Percentiles rank a stretch among this genome's conserved stretches.
phyloP scores from a whole-genome alignment of 768 basidiomycete genomes.

The Tephrocybe sp. region DNA sequence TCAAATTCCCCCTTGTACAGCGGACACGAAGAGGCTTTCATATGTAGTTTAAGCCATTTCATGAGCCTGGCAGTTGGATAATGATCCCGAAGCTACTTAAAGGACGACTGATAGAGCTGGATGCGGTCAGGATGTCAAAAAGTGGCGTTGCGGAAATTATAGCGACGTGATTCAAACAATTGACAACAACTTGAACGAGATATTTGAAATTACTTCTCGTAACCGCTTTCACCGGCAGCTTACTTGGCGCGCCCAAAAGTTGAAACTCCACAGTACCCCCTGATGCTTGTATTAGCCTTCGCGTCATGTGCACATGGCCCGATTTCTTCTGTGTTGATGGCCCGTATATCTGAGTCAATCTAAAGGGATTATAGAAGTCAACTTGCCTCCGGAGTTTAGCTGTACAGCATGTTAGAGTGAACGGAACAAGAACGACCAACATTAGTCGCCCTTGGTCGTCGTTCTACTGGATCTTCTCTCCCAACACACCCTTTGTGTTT shows the following conservation, averaged over 20 bases:
- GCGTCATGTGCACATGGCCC: slow-evolving; percentile 7
- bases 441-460: background rate
- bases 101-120: too few relatives aligned
- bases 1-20: too few relatives aligned
- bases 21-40: too few relatives aligned
- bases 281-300: background rate
- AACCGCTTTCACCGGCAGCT: background rate
- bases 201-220: too few relatives aligned
- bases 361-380: slow-evolving; percentile 1
- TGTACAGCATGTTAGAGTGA: background rate
- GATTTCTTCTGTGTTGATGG: slow-evolving; percentile 6
- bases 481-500: background rate
- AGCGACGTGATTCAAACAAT: too few relatives aligned
- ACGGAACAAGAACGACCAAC: slow-evolving; percentile 1
- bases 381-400: slow-evolving; percentile 8
- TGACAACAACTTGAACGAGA: too few relatives aligned
- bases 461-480: background rate
- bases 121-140: too few relatives aligned
- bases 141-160: too few relatives aligned
- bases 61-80: too few relatives aligned
- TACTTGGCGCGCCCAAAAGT: background rate
- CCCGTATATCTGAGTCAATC: too few relatives aligned
- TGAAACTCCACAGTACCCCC: slow-evolving; percentile 3
- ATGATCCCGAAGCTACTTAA: too few relatives aligned
- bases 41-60: too few relatives aligned